Conservation (phyloP, 441 rosid genomes). For the Jatropha podagrica region DNA sequence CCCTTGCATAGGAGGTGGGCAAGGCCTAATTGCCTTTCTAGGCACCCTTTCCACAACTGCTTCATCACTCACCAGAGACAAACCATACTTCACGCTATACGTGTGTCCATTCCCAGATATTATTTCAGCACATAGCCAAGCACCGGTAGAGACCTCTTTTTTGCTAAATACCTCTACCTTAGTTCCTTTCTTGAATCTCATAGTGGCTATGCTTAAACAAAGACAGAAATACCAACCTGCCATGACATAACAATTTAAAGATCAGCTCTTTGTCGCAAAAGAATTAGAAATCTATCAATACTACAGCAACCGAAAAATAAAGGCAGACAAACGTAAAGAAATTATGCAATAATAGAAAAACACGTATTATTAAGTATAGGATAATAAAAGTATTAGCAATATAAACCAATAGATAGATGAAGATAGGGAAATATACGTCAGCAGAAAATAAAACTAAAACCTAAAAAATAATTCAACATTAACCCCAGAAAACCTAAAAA, state of each 20-base stretch:
- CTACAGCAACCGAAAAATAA: background rate
- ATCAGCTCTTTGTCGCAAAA: background rate
- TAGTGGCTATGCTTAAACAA: slow-evolving; percentile 13
- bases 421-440: background rate
- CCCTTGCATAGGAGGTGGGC: slow-evolving; percentile 39
- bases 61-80: slow-evolving; percentile 15
- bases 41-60: slow-evolving; percentile 39
- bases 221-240: slow-evolving; percentile 12
- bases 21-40: slow-evolving; percentile 50
- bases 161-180: slow-evolving; percentile 46
- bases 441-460: background rate
- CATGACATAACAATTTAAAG: background rate
- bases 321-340: background rate
- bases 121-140: slow-evolving; percentile 43
- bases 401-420: background rate
- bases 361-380: background rate
- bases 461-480: too few relatives aligned
- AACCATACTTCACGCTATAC: slow-evolving; percentile 34
- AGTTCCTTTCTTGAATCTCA: slow-evolving; percentile 46
- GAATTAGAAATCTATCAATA: background rate
- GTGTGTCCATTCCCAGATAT: slow-evolving; percentile 45
- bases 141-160: slow-evolving; percentile 32
- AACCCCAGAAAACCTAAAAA: background rate
- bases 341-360: background rate
- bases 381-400: background rate